Conservation (phyloP, 2,329 filamentous ascomycete species). For the Fusarium nodosum region DNA sequence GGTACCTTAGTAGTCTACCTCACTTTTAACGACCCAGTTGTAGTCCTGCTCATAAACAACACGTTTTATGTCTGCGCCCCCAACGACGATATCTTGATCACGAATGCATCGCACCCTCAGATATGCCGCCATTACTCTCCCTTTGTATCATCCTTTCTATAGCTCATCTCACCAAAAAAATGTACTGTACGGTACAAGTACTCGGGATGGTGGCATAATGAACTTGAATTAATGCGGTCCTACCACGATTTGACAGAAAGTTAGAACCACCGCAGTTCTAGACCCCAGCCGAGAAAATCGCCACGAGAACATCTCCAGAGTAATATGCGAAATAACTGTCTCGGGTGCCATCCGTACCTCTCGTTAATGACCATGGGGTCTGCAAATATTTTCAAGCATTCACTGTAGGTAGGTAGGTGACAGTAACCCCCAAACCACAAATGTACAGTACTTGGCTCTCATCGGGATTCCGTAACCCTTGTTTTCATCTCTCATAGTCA, state of each 20-base stretch:
- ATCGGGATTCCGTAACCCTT: neutral
- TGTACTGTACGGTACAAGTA: neutral
- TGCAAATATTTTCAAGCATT: conserved; percentile 19
- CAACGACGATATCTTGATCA: neutral
- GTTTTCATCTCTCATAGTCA: neutral
- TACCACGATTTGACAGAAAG: conserved; percentile 21
- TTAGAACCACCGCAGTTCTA: conserved; percentile 23
- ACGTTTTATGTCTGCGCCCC: conserved; percentile 17
- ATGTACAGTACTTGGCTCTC: neutral
- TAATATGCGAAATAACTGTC: conserved; percentile 22
- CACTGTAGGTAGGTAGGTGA: neutral
- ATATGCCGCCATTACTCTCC: neutral
- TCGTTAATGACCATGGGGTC: conserved; percentile 30
- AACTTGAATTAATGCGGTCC: conserved; percentile 12
- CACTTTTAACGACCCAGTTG: conserved; percentile 1
- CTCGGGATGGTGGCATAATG: conserved; percentile 25
- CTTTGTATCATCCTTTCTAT: conserved; percentile 16
- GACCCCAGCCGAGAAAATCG: conserved; percentile 27
- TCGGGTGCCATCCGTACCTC: conserved; percentile 41
- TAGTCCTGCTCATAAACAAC: conserved; percentile 9
- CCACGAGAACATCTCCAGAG: conserved; percentile 17
- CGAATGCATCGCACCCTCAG: neutral
- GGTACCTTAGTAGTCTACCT: neutral
- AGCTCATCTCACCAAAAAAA: neutral
- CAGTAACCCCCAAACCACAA: conserved; percentile 6